Base-by-base conservation (phyloP, 106 monocot genomes). In the Acanthochlamys bracteata region DNA sequence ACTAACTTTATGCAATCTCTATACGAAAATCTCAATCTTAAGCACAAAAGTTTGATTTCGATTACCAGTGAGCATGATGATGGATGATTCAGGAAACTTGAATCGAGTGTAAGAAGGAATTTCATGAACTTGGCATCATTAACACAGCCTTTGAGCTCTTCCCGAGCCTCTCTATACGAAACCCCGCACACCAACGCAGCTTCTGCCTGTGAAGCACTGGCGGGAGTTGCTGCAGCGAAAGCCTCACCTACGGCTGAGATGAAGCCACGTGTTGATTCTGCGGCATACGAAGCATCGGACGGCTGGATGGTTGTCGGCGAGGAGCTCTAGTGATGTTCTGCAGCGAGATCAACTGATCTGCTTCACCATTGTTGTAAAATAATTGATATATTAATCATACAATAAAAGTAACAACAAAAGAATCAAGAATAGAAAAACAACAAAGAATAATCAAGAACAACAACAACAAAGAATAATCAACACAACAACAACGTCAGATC, bases 61-160 rank as follows among this genome's bases (percentile, higher is more conserved):
- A 42, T 45, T 60, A 33, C 27, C 70, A 39, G 88, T 88, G 64
- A 88, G 88, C 75, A 75, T 70, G 71, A 88, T 57, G 64, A 88
- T 78, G 45, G 72, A 74, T 39, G 77, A 59, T 54, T 80, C 75
- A 9, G 83, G 88, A 43, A 83, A 83, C 13, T 59, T 54, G 71
- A 78, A 88, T 10, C 70, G 64, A 41, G 80, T 74, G 16, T 16
- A 60, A 83, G 83, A 47, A 88, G 65, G 39, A 80, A 78, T 60
- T 73, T 69, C 88, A 88, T 88, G 83, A 77, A 88, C 66, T 73
- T 84, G 62, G 83, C 83, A 42, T 88, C 88, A 60, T 83, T 88
- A 43, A 83, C 49, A 72, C 78, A 83, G 4, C 88, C 88, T 63
- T 75, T 80, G 26, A 88, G 80, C 78, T 83, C 80, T 53, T 67